Evolutionary conservation across 805 yeast genomes (phyloP).

Genomic region (Peterozyma xylosa): DNA sequence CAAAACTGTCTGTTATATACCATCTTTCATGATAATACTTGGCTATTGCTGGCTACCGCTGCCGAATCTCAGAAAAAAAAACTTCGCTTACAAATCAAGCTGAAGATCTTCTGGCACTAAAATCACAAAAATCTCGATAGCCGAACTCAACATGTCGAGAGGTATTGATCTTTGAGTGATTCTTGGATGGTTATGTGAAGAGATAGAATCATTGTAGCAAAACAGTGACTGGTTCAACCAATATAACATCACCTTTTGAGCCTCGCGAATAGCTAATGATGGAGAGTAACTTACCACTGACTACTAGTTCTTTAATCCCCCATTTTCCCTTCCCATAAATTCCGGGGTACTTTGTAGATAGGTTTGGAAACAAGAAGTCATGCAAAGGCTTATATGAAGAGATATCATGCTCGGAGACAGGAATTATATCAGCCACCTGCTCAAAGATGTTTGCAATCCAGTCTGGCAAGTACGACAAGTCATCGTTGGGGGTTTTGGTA

Average conservation of each 20-base stretch:
- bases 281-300: constrained; percentile 27
- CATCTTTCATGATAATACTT: too few species aligned
- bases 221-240: constrained; percentile 7
- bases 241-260: constrained; percentile 9
- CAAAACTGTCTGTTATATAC: too few species aligned
- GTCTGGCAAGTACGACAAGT: constrained; percentile 34
- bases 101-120: too few species aligned
- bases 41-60: too few species aligned
- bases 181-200: too few species aligned
- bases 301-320: constrained; percentile 38
- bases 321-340: constrained; percentile 44
- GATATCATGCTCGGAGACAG: constrained; percentile 44
- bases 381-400: constrained; percentile 46
- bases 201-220: neutral
- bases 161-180: too few species aligned
- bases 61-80: too few species aligned
- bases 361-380: constrained; percentile 41
- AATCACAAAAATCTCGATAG: too few species aligned
- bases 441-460: constrained; percentile 39
- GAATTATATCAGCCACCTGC: constrained; percentile 19
- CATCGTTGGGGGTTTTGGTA: constrained; percentile 17
- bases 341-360: constrained; percentile 46
- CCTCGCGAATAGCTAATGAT: constrained; percentile 19
- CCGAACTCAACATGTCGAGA: too few species aligned
- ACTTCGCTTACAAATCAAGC: too few species aligned